Base-by-base conservation (phyloP, 192 early-diverging fungal species). In the Pecoramyces ruminantium region DNA sequence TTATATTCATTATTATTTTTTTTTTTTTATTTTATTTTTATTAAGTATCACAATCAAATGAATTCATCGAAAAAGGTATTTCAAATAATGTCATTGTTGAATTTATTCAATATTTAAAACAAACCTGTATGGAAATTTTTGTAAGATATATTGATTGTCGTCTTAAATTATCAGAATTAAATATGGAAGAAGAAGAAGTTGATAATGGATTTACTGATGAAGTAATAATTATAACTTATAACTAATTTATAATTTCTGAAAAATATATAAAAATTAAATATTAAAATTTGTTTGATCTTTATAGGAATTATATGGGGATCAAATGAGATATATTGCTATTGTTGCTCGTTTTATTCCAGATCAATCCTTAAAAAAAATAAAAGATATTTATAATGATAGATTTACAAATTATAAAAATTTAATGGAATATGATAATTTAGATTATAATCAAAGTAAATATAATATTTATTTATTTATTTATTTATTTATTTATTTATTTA, bases 291-390 rank as follows among this genome's bases (percentile, higher is more conserved):
- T 2, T 40, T 13, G 15, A 14, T 13, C 8, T 13, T 9, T 30
- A 42, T 82, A 91, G 83, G 92, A 93, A 38, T 82, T 90, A 18
- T 94, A 92, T 83, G 90, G 84, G 14, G 94, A 95, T 82, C 94
- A 94, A 82, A 84, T 95, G 30, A 84, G 90, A 6, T 83, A 89
- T 30, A 90, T 93, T 78, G 88, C 88, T 17, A 87, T 86, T 2
- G 78, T 95, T 25, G 93, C 87, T 51, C 87, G 94, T 40, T 81
- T 93, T 5, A 85, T 90, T 80, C 85, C 89, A 11, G 83, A 82
- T 2, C 86, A 89, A 81, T 86, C 86, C 16, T 79, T 93, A 30
- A 81, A 79, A 13, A 83, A 87, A 30, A 80, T 95, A 28, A 84
- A 88, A 78, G 40, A 82, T 30, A 80, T 91, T 9, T 83, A 93